Conservation (phyloP, 2,329 filamentous ascomycete species). For the Trichoderma asperellum region DNA sequence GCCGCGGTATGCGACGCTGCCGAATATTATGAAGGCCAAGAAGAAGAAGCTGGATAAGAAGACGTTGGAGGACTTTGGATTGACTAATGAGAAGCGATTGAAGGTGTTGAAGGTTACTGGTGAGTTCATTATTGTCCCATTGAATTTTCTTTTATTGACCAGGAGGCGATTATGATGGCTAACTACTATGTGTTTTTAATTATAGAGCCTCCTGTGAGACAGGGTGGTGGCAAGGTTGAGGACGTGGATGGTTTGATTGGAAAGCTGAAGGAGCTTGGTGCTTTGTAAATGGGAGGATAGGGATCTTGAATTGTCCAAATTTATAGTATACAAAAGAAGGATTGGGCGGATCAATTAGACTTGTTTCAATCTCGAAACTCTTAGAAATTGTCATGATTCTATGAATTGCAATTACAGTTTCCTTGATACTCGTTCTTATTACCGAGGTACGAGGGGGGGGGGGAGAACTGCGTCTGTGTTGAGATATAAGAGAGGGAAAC, state of each 20-base stretch:
- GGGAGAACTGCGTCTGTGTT: not conserved
- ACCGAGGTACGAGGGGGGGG: not conserved
- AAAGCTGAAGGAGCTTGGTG: conserved; percentile 95
- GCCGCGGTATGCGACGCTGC: conserved; percentile 91
- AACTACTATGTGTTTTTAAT: not conserved
- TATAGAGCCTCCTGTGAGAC: conserved; percentile 79
- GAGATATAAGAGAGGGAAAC: not conserved
- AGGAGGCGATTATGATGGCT: not conserved
- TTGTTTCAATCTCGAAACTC: not conserved
- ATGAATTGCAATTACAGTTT: not conserved
- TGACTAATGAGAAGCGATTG: conserved; percentile 74
- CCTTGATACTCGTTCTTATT: not conserved
- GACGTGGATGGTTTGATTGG: conserved; percentile 92
- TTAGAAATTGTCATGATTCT: not conserved
- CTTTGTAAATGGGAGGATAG: conserved; percentile 59
- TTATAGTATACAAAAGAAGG: not conserved
- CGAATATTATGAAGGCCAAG: conserved; percentile 99
- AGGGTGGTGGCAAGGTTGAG: conserved; percentile 96
- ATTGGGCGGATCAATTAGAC: not conserved
- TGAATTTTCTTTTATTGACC: not conserved
- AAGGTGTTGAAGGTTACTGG: conserved; percentile 89
- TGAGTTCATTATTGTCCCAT: conserved; percentile 48
- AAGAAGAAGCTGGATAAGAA: conserved; percentile 98
- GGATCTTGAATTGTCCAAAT: not conserved
- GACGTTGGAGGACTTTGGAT: conserved; percentile 78